Percentiles rank a stretch among this genome's conserved stretches.
Evolutionary conservation across 1,284 basidiomycete genomes (phyloP).

Genomic region (Ceratobasidium sp.): DNA sequence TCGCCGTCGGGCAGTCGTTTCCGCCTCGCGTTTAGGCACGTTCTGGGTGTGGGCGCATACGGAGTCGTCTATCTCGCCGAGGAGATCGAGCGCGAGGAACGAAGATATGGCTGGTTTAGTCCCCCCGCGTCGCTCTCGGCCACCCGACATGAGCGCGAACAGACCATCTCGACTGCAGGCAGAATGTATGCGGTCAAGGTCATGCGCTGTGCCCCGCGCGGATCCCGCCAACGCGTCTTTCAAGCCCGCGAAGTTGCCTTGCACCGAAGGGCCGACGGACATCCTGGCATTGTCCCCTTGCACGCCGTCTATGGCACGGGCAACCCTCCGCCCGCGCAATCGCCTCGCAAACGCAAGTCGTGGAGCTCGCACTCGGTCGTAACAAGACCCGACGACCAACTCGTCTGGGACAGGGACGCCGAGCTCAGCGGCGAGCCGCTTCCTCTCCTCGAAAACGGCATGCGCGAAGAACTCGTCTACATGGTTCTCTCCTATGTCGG

Average conservation of each 20-base stretch:
- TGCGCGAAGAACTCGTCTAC: constrained; percentile 39
- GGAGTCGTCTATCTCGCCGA: constrained; percentile 93
- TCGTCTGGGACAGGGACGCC: constrained; percentile 30
- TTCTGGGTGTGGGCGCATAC: constrained; percentile 93
- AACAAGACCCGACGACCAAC: constrained; percentile 22
- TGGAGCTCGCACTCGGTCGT: constrained; percentile 54
- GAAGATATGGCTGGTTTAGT: constrained; percentile 19
- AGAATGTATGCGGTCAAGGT: constrained; percentile 91
- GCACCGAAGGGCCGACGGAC: constrained; percentile 65
- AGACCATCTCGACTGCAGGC: constrained; percentile 54
- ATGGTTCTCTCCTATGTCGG: constrained; percentile 42
- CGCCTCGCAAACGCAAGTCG: constrained; percentile 51
- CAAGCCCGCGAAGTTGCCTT: constrained; percentile 74
- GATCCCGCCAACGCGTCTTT: constrained; percentile 78
- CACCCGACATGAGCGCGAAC: constrained; percentile 37
- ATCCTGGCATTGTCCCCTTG: constrained; percentile 87
- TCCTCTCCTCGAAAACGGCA: constrained; percentile 31
- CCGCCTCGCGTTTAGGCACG: constrained; percentile 82
- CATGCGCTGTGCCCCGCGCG: constrained; percentile 61
- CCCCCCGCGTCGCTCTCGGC: constrained; percentile 1
- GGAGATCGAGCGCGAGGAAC: constrained; percentile 55
- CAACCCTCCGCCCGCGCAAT: constrained; percentile 63
- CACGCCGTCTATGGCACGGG: constrained; percentile 83
- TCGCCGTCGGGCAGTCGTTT: constrained; percentile 21
- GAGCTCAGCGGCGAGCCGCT: constrained; percentile 41